Percentiles rank a stretch among this genome's conserved stretches.
Evolutionary conservation across 1,139 yeast genomes (phyloP).

Genomic region (Blastobotrys capitulatus): DNA sequence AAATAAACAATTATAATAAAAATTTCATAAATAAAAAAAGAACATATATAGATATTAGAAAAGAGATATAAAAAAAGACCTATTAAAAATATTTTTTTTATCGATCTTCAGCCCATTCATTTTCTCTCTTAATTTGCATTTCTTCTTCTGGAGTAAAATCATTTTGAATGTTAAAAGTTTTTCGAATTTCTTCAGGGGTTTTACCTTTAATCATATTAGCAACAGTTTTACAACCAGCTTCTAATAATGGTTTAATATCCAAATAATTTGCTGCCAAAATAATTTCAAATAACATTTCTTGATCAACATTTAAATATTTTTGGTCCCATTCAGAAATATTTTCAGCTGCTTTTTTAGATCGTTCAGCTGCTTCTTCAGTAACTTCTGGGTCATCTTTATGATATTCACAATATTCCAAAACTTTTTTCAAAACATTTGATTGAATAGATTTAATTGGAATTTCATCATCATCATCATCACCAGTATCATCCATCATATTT

Average conservation of each 20-base stretch:
- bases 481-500: conserved; percentile 76
- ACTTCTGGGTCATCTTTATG: conserved; percentile 62
- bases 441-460: conserved; percentile 79
- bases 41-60: background rate
- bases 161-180: conserved; percentile 90
- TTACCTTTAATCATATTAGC: conserved; percentile 98
- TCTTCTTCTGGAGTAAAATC: conserved; percentile 98
- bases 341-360: conserved; percentile 32
- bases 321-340: conserved; percentile 92
- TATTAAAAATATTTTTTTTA: conserved; percentile 31
- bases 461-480: conserved; percentile 59
- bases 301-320: conserved; percentile 92
- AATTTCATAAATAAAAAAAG: background rate
- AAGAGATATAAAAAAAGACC: background rate
- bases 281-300: conserved; percentile 96
- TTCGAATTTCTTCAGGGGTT: conserved; percentile 93
- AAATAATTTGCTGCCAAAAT: conserved; percentile 93
- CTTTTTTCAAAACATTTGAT: conserved; percentile 74
- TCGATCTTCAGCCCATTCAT: conserved; percentile 99
- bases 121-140: conserved; percentile 82
- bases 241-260: conserved; percentile 87
- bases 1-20: background rate
- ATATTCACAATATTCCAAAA: conserved; percentile 96
- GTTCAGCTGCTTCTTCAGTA: conserved; percentile 65
- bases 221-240: conserved; percentile 94